These are phyloP conservation scores for Trapa bicornis DNA, from an alignment of 345 rosid genomes.

Conservation along the genomic window DNA sequence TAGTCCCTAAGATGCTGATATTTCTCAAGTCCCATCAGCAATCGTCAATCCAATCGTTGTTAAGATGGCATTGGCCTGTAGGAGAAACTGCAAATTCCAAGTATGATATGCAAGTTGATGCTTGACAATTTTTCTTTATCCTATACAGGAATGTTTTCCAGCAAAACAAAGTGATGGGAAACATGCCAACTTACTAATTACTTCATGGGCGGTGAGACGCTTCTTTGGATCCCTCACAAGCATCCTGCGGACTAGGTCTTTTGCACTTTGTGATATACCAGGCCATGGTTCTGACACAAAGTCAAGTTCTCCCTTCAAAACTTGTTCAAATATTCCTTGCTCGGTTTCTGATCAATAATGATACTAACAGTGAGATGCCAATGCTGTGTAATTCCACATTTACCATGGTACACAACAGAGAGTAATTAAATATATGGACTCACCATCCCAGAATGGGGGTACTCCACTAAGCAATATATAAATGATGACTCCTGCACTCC, in stretches of 20 bases:
- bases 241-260: conserved; percentile 81
- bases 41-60: too few species aligned
- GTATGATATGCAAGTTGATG: too few species aligned
- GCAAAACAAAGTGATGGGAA: not conserved
- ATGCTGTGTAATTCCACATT: conserved; percentile 6
- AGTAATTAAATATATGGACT: conserved; percentile 10
- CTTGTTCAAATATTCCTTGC: conserved; percentile 96
- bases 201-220: conserved; percentile 77
- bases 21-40: too few species aligned
- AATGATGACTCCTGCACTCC: conserved; percentile 96
- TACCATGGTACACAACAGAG: conserved; percentile 3
- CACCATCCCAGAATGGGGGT: conserved; percentile 99
- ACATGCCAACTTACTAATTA: conserved; percentile 50
- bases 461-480: conserved; percentile 86
- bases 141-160: not conserved
- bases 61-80: too few species aligned
- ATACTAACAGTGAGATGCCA: not conserved
- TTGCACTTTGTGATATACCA: conserved; percentile 67
- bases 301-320: conserved; percentile 82
- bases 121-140: too few species aligned
- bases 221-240: conserved; percentile 70
- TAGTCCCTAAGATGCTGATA: too few species aligned
- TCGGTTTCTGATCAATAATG: conserved; percentile 57
- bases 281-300: conserved; percentile 95
- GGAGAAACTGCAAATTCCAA: too few species aligned